Conservation (phyloP, 805 yeast genomes). For the Yarrowia sp. region DNA sequence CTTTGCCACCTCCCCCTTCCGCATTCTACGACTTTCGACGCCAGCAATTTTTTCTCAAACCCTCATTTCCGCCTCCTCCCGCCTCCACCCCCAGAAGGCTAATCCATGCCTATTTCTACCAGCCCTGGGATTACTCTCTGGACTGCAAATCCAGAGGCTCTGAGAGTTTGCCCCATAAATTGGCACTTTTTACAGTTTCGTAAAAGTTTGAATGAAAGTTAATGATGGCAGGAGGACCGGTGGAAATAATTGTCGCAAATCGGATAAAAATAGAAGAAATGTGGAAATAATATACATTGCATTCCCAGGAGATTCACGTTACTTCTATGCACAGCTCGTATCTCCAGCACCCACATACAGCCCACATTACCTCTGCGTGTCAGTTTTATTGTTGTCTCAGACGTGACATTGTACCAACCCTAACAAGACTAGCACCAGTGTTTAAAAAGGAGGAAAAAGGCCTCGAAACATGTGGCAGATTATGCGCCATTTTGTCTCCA, state of each 20-base stretch:
- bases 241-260: not conserved
- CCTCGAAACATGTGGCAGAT: not conserved
- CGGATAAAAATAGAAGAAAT: not conserved
- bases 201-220: constrained; percentile 15
- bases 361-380: not conserved
- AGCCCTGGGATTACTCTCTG: constrained; percentile 15
- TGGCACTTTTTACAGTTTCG: constrained; percentile 22
- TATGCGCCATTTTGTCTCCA: not conserved
- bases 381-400: not conserved
- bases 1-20: not conserved
- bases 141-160: not conserved
- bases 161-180: constrained; percentile 10
- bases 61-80: not conserved
- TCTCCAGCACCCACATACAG: not conserved
- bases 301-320: no score
- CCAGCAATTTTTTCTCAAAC: not conserved
- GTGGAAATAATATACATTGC: no score
- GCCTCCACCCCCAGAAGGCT: no score
- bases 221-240: not conserved
- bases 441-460: not conserved
- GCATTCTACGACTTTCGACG: not conserved
- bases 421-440: not conserved
- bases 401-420: not conserved
- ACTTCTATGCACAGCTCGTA: not conserved
- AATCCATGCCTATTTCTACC: constrained; percentile 17